These are phyloP conservation scores for Platismatia glauca DNA, from an alignment of 495 filamentous ascomycete species.

Conservation along the genomic window DNA sequence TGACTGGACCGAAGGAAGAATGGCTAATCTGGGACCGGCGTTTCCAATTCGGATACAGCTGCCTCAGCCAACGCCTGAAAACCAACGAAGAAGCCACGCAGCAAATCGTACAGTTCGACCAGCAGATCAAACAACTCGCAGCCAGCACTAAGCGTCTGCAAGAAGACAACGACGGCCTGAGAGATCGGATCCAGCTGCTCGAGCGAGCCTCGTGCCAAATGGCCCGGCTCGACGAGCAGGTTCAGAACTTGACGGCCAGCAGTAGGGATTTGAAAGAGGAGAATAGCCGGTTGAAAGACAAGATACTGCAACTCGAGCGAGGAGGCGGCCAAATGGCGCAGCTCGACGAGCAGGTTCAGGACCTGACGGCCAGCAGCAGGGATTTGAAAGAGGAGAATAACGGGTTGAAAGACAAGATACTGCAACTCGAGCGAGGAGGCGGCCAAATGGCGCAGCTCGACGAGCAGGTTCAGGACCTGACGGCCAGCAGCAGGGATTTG, in stretches of 20 bases:
- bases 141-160: conserved; percentile 7
- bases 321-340: too few species aligned
- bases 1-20: conserved; percentile 16
- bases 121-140: conserved; percentile 11
- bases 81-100: background rate
- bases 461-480: conserved; percentile 13
- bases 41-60: conserved; percentile 8
- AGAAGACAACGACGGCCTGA: conserved; percentile 16
- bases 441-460: too few species aligned
- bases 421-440: too few species aligned
- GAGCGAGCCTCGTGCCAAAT: conserved; percentile 5
- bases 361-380: too few species aligned
- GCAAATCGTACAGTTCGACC: conserved; percentile 1
- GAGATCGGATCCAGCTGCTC: conserved; percentile 4
- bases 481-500: conserved; percentile 4
- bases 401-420: too few species aligned
- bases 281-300: too few species aligned
- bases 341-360: too few species aligned
- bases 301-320: too few species aligned
- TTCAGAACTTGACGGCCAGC: too few species aligned
- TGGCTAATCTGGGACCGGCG: conserved; percentile 21
- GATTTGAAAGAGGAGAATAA: too few species aligned
- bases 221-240: too few species aligned
- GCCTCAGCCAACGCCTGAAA: conserved; percentile 5
- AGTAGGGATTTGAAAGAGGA: too few species aligned